phyloP scores from a whole-genome alignment of 1,284 basidiomycete species.

The Xanthoconium separans region DNA sequence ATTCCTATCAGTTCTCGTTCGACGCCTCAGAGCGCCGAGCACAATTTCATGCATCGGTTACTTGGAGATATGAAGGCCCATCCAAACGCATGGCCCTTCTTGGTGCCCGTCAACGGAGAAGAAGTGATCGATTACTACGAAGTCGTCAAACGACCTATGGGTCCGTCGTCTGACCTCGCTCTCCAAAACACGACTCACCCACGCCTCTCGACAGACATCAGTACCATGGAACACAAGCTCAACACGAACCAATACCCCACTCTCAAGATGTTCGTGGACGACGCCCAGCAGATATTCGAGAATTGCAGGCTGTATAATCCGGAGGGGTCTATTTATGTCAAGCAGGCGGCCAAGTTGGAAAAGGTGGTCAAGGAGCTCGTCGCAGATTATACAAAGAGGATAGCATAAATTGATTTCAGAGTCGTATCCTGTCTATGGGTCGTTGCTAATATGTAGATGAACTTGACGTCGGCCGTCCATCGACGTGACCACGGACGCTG shows the following conservation, averaged over 20 bases:
- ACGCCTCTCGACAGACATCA: slow-evolving; percentile 56
- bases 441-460: not conserved
- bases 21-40: slow-evolving; percentile 55
- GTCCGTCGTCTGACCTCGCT: slow-evolving; percentile 43
- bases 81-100: slow-evolving; percentile 87
- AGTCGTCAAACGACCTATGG: slow-evolving; percentile 92
- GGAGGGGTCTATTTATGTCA: slow-evolving; percentile 81
- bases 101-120: slow-evolving; percentile 75
- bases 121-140: slow-evolving; percentile 93
- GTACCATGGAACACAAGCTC: slow-evolving; percentile 92
- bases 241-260: slow-evolving; percentile 78
- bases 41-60: slow-evolving; percentile 77
- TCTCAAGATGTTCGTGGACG: slow-evolving; percentile 77
- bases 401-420: slow-evolving; percentile 10
- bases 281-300: slow-evolving; percentile 85
- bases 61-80: slow-evolving; percentile 83
- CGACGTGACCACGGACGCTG: no score
- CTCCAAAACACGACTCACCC: not conserved
- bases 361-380: slow-evolving; percentile 58
- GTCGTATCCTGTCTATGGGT: not conserved
- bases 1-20: slow-evolving; percentile 38
- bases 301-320: slow-evolving; percentile 94
- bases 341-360: slow-evolving; percentile 85
- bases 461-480: no score
- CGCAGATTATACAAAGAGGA: slow-evolving; percentile 33